phyloP scores from a whole-genome alignment of 2,329 filamentous ascomycete genomes.

The Ophiostoma himal-ulmi region DNA sequence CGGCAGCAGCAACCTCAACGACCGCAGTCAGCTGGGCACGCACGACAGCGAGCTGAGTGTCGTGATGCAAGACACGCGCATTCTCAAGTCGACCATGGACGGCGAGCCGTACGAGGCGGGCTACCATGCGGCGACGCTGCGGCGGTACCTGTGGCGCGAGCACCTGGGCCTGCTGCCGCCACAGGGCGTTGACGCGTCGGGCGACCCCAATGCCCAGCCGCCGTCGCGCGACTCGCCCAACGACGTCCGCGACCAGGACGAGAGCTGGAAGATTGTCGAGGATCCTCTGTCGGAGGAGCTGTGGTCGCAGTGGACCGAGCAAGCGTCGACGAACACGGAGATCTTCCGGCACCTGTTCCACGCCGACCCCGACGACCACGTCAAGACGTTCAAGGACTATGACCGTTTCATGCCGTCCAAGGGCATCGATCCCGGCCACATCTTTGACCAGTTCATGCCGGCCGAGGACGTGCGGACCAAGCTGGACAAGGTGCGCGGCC shows the following conservation, averaged over 20 bases:
- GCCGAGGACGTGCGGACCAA: conserved; percentile 67
- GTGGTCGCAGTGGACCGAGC: conserved; percentile 62
- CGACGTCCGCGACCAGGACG: conserved; percentile 54
- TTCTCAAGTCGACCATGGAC: conserved; percentile 67
- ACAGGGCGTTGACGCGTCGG: conserved; percentile 60
- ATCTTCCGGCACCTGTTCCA: conserved; percentile 78
- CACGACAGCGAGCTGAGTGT: conserved; percentile 90
- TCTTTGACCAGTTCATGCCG: conserved; percentile 74
- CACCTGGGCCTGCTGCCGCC: conserved; percentile 78
- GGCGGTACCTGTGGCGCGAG: conserved; percentile 83
- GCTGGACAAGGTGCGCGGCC: conserved; percentile 74
- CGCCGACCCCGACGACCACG: conserved; percentile 80
- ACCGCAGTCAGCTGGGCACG: conserved; percentile 77
- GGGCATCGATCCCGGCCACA: conserved; percentile 73
- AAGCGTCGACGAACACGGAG: conserved; percentile 65
- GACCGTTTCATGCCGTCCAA: conserved; percentile 67
- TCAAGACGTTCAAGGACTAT: conserved; percentile 87
- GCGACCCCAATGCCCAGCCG: conserved; percentile 70
- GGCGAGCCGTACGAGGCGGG: conserved; percentile 69
- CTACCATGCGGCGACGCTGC: conserved; percentile 71
- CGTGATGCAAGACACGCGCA: conserved; percentile 77
- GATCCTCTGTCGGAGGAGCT: conserved; percentile 65
- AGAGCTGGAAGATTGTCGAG: conserved; percentile 58
- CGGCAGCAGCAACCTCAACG: conserved; percentile 86
- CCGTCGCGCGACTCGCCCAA: conserved; percentile 62